A percentile compares a stretch with the other conserved stretches of the same genome.
phyloP scores from a whole-genome alignment of 2,329 filamentous ascomycete species.

The Ascochyta clinopodiicola region DNA sequence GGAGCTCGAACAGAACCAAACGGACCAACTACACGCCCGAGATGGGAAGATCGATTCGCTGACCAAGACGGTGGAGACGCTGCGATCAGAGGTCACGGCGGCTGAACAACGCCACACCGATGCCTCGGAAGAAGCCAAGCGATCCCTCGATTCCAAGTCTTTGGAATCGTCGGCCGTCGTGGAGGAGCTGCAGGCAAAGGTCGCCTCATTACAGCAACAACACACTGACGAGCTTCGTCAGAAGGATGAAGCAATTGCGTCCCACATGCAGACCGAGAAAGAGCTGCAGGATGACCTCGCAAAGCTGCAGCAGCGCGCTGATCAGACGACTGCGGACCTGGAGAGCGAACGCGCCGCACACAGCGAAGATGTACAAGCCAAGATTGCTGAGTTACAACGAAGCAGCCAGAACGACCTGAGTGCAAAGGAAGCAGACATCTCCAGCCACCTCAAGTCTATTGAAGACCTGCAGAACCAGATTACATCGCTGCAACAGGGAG shows the following conservation, averaged over 20 bases:
- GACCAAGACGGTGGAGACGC: slow-evolving; percentile 32
- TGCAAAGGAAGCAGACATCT: slow-evolving; percentile 38
- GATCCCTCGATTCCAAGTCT: slow-evolving; percentile 35
- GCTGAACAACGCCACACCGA: slow-evolving; percentile 31
- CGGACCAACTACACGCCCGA: slow-evolving; percentile 32
- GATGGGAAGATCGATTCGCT: slow-evolving; percentile 41
- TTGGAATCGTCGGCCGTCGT: slow-evolving; percentile 39
- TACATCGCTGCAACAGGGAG: slow-evolving; percentile 41
- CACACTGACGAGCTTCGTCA: slow-evolving; percentile 41
- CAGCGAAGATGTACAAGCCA: slow-evolving; percentile 32
- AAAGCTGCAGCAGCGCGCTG: slow-evolving; percentile 38
- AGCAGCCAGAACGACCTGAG: slow-evolving; percentile 30
- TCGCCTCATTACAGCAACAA: slow-evolving; percentile 38
- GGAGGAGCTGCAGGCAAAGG: slow-evolving; percentile 43
- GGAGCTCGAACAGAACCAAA: slow-evolving; percentile 39
- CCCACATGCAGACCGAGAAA: slow-evolving; percentile 30
- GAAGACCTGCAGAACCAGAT: slow-evolving; percentile 45
- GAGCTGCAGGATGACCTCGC: slow-evolving; percentile 36
- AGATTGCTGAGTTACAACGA: slow-evolving; percentile 39
- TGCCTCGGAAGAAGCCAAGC: slow-evolving; percentile 33
- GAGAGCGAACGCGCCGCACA: slow-evolving; percentile 40
- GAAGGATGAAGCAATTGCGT: slow-evolving; percentile 41
- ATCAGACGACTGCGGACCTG: slow-evolving; percentile 36
- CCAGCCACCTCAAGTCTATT: slow-evolving; percentile 39
- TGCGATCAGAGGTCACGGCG: slow-evolving; percentile 32